These are phyloP conservation scores for Neostapfia colusana DNA, from an alignment of 176 grass and related monocot species.

Conservation along the genomic window DNA sequence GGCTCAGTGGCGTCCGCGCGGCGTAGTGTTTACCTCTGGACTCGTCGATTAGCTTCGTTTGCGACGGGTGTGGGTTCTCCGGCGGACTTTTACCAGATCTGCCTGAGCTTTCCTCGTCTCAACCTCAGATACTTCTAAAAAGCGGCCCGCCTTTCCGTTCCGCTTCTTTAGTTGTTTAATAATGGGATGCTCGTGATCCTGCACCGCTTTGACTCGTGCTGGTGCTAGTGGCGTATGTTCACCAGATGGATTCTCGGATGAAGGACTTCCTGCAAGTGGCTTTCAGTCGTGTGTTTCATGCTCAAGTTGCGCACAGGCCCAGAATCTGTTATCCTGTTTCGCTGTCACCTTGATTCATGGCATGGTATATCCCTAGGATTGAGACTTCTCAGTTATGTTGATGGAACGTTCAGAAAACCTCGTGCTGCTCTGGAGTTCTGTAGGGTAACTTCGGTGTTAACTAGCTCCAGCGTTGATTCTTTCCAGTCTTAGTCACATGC, in stretches of 20 bases:
- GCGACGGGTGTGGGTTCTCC: background rate
- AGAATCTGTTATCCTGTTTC: slow-evolving; percentile 8
- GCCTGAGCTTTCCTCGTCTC: slow-evolving; percentile 34
- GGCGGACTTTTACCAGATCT: slow-evolving; percentile 45
- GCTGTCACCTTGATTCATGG: background rate
- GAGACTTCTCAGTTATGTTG: background rate
- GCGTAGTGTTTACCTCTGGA: background rate
- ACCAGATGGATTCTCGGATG: background rate
- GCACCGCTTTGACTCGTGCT: slow-evolving; percentile 31
- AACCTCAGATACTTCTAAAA: slow-evolving; percentile 24
- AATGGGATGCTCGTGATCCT: slow-evolving; percentile 26
- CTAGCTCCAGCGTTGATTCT: slow-evolving; percentile 28
- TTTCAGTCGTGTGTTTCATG: background rate
- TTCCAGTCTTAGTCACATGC: background rate
- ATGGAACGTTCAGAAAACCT: slow-evolving; percentile 29
- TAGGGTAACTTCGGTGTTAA: background rate
- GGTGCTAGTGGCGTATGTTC: background rate
- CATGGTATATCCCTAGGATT: slow-evolving; percentile 10
- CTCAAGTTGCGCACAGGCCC: background rate
- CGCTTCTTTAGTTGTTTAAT: slow-evolving; percentile 33
- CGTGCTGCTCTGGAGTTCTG: background rate
- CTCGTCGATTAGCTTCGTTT: background rate
- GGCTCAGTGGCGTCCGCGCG: background rate
- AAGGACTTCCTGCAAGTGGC: background rate
- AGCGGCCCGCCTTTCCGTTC: slow-evolving; percentile 36